phyloP scores from a whole-genome alignment of 768 basidiomycete species.

The Ramaria sp. region DNA sequence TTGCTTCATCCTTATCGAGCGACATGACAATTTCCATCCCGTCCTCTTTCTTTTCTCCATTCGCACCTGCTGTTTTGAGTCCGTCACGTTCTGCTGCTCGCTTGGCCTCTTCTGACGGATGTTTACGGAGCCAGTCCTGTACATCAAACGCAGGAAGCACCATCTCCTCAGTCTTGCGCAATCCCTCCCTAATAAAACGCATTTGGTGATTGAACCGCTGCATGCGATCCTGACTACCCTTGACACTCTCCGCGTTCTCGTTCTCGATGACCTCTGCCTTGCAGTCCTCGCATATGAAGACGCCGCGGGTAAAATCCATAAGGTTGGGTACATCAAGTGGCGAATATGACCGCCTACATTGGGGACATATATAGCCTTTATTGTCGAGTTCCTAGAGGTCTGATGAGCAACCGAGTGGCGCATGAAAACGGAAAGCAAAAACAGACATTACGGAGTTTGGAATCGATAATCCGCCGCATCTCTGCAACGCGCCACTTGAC shows the following conservation, averaged over 20 bases:
- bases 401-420: not conserved
- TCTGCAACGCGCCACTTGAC: conserved; percentile 95
- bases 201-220: conserved; percentile 90
- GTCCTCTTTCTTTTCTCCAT: conserved; percentile 50
- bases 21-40: conserved; percentile 80
- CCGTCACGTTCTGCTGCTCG: conserved; percentile 39
- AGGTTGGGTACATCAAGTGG: conserved; percentile 79
- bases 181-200: conserved; percentile 73
- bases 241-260: conserved; percentile 77
- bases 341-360: conserved; percentile 74
- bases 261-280: conserved; percentile 78
- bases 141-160: conserved; percentile 66
- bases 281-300: conserved; percentile 83
- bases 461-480: conserved; percentile 85
- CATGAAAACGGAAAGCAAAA: too few relatives aligned
- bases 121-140: conserved; percentile 8
- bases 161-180: conserved; percentile 85
- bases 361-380: conserved; percentile 94
- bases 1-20: conserved; percentile 79
- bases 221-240: conserved; percentile 89
- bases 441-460: conserved; percentile 76
- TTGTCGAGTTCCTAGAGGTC: conserved; percentile 80
- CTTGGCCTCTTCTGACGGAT: conserved; percentile 39
- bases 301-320: conserved; percentile 55
- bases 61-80: conserved; percentile 63